Conservation (phyloP, 305 asterid genomes). For the Fraxinus sp. region DNA sequence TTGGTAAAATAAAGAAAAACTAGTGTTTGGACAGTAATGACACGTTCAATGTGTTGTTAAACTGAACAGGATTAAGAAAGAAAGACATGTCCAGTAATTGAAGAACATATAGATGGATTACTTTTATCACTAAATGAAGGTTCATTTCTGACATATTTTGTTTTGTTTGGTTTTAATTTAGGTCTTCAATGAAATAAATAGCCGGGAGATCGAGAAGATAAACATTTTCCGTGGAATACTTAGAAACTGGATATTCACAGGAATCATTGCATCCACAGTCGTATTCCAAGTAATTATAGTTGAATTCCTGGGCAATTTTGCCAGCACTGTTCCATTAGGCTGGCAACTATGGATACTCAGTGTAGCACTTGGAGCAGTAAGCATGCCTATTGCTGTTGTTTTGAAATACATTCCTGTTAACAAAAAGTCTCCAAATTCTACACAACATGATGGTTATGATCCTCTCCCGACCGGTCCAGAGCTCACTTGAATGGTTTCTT, state of each 20-base stretch:
- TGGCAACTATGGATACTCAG: conserved; percentile 82
- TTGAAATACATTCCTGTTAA: conserved; percentile 79
- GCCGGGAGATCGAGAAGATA: conserved; percentile 90
- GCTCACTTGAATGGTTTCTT: conserved; percentile 33
- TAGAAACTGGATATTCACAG: conserved; percentile 63
- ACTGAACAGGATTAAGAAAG: neutral
- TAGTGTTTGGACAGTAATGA: neutral
- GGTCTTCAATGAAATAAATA: conserved; percentile 95
- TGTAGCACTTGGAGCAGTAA: conserved; percentile 52
- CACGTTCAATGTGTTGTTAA: neutral
- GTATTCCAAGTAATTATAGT: conserved; percentile 79
- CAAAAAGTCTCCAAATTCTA: conserved; percentile 24
- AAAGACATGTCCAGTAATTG: neutral
- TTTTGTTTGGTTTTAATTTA: conserved; percentile 22
- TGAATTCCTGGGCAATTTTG: conserved; percentile 84
- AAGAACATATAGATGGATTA: neutral
- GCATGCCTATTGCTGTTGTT: conserved; percentile 68
- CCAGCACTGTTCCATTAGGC: conserved; percentile 78
- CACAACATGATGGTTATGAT: conserved; percentile 71
- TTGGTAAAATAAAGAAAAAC: neutral
- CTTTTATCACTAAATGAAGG: neutral
- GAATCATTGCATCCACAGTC: conserved; percentile 61
- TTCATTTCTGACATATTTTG: neutral
- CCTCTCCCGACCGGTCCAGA: conserved; percentile 67
- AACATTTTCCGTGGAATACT: conserved; percentile 73